A percentile compares a stretch with the other conserved stretches of the same genome.
These are phyloP conservation scores for Tetratostichococcus sp. DNA, from an alignment of 139 green algal genomes.

Conservation along the genomic window DNA sequence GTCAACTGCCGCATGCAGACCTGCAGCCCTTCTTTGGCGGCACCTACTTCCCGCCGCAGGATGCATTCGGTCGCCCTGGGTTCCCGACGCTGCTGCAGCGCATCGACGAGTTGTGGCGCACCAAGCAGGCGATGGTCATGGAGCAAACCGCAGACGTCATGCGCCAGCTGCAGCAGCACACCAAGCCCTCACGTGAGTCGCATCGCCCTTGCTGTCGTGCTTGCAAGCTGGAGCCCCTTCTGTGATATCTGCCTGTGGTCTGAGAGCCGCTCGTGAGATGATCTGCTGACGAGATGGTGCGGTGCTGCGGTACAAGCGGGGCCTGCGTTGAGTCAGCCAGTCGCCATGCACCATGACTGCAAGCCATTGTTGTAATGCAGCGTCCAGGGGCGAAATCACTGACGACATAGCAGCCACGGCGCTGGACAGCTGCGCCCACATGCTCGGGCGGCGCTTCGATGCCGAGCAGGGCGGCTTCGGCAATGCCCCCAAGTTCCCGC, in stretches of 20 bases:
- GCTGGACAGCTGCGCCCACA: slow-evolving; percentile 30
- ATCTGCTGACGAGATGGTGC: too few species aligned
- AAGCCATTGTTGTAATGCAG: neutral
- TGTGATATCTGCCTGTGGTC: too few species aligned
- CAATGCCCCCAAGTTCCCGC: slow-evolving; percentile 82
- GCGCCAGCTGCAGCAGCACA: slow-evolving; percentile 45
- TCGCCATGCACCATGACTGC: too few species aligned
- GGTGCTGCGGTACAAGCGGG: too few species aligned
- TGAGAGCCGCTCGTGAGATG: too few species aligned
- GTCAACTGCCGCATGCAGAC: slow-evolving; percentile 23
- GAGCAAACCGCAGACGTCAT: slow-evolving; percentile 35
- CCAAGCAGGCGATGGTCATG: slow-evolving; percentile 31
- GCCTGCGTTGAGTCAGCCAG: too few species aligned
- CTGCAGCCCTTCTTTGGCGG: slow-evolving; percentile 78
- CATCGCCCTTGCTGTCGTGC: too few species aligned
- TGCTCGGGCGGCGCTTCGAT: slow-evolving; percentile 60
- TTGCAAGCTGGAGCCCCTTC: too few species aligned
- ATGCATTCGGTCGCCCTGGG: slow-evolving; percentile 50
- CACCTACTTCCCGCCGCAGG: slow-evolving; percentile 62
- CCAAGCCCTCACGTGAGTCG: slow-evolving; percentile 6
- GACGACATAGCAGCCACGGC: neutral
- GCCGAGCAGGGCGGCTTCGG: slow-evolving; percentile 71
- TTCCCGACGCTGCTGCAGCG: slow-evolving; percentile 72
- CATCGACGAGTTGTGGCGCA: slow-evolving; percentile 46
- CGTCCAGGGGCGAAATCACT: slow-evolving; percentile 13